Percentiles rank a stretch among this genome's conserved stretches.
phyloP scores from a whole-genome alignment of 2,329 filamentous ascomycete species.

The Ramularia endophylla region DNA sequence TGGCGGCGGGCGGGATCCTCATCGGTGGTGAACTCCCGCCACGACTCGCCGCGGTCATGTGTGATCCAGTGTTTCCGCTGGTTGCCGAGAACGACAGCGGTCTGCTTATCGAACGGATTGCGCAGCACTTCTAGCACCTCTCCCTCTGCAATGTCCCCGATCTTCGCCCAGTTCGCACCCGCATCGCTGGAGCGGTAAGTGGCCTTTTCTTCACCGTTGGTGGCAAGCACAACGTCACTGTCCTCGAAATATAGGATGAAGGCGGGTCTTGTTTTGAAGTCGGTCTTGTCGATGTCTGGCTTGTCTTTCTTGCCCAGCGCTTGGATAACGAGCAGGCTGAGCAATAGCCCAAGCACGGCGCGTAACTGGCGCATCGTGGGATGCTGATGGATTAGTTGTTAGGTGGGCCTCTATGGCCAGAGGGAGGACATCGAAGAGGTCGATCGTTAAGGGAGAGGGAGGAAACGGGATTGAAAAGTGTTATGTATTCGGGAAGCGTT shows the following conservation, averaged over 20 bases:
- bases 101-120: conserved; percentile 71
- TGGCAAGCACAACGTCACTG: conserved; percentile 72
- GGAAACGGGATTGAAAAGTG: not conserved
- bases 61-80: conserved; percentile 73
- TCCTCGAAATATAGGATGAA: conserved; percentile 88
- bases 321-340: conserved; percentile 21
- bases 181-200: conserved; percentile 77
- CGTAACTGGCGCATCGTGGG: conserved; percentile 15
- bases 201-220: conserved; percentile 57
- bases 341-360: conserved; percentile 14
- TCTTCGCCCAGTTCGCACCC: conserved; percentile 66
- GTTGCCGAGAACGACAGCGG: conserved; percentile 71
- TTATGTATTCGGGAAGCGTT: not conserved
- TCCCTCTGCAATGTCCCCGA: conserved; percentile 60
- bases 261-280: conserved; percentile 60
- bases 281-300: conserved; percentile 59
- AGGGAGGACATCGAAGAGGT: not conserved
- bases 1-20: conserved; percentile 52
- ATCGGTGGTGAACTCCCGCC: conserved; percentile 66
- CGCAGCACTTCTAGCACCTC: conserved; percentile 59
- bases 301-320: conserved; percentile 25
- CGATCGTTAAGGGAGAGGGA: not conserved
- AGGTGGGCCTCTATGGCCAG: not conserved
- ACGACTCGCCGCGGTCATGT: conserved; percentile 72
- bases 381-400: not conserved